Percentiles rank a stretch among this genome's conserved stretches.
Conservation (phyloP, 306 rosid species). For the Neltuma alba region DNA sequence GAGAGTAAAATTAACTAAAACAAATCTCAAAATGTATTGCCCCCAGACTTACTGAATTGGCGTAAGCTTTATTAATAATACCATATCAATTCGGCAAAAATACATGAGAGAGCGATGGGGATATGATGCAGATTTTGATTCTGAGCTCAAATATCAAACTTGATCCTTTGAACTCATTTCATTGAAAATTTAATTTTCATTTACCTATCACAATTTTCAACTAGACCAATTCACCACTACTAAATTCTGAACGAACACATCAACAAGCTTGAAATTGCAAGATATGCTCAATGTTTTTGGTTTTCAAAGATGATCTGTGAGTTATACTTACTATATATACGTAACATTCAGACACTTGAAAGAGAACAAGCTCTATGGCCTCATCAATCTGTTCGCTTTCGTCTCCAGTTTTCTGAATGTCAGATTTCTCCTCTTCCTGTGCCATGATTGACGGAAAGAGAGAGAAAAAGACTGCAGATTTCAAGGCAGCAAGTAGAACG, state of each 20-base stretch:
- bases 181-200: slow-evolving; percentile 10
- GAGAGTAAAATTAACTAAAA: slow-evolving; percentile 11
- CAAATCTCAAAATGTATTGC: slow-evolving; percentile 15
- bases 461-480: slow-evolving; percentile 33
- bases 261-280: slow-evolving; percentile 6
- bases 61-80: background rate
- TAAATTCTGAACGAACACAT: slow-evolving; percentile 36
- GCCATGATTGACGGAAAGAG: slow-evolving; percentile 58
- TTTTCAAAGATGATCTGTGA: background rate
- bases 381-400: slow-evolving; percentile 68
- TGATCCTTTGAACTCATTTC: slow-evolving; percentile 13
- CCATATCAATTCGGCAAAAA: background rate
- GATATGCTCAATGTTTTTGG: background rate
- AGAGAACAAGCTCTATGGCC: slow-evolving; percentile 83
- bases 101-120: background rate
- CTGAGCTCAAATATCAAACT: background rate
- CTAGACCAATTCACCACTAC: slow-evolving; percentile 16
- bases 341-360: slow-evolving; percentile 93
- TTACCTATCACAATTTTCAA: slow-evolving; percentile 2
- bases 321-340: slow-evolving; percentile 74
- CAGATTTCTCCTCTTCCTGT: slow-evolving; percentile 50
- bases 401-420: slow-evolving; percentile 46
- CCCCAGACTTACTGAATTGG: slow-evolving; percentile 20
- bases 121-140: slow-evolving; percentile 7
- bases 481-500: slow-evolving; percentile 21